Conservation (phyloP, 176 grass and related monocot genomes). For the Lolium rigidum region DNA sequence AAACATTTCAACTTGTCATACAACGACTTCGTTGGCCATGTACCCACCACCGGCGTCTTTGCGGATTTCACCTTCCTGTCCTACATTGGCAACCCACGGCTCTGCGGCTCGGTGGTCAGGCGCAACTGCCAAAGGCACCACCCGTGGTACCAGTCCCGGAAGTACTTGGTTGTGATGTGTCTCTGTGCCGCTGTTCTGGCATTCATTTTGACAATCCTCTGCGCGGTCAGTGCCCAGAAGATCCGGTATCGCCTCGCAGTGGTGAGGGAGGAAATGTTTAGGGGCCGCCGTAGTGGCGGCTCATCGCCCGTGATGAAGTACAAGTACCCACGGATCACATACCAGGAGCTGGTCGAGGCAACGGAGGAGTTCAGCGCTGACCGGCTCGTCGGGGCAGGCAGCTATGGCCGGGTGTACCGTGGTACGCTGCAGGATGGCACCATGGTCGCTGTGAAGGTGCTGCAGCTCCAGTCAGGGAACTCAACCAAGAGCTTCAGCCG, state of each 20-base stretch:
- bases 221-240: conserved; percentile 51
- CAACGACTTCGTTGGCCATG: conserved; percentile 71
- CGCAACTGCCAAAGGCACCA: conserved; percentile 32
- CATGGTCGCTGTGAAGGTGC: conserved; percentile 88
- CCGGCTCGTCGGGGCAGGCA: conserved; percentile 72
- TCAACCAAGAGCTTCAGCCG: conserved; percentile 90
- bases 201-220: conserved; percentile 55
- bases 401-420: conserved; percentile 82
- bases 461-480: conserved; percentile 83
- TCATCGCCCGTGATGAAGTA: conserved; percentile 69
- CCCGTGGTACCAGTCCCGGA: conserved; percentile 52
- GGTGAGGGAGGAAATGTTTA: conserved; percentile 44
- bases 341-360: conserved; percentile 75
- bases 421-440: conserved; percentile 70
- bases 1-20: conserved; percentile 75
- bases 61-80: conserved; percentile 55
- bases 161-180: conserved; percentile 53
- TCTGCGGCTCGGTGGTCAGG: conserved; percentile 50
- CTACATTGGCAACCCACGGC: conserved; percentile 66
- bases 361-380: conserved; percentile 69
- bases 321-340: conserved; percentile 83
- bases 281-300: conserved; percentile 31
- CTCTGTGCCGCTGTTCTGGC: conserved; percentile 47
- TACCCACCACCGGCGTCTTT: conserved; percentile 59
- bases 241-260: conserved; percentile 41